Base-by-base conservation (phyloP, 305 asterid species). In the Striga hermonthica region DNA sequence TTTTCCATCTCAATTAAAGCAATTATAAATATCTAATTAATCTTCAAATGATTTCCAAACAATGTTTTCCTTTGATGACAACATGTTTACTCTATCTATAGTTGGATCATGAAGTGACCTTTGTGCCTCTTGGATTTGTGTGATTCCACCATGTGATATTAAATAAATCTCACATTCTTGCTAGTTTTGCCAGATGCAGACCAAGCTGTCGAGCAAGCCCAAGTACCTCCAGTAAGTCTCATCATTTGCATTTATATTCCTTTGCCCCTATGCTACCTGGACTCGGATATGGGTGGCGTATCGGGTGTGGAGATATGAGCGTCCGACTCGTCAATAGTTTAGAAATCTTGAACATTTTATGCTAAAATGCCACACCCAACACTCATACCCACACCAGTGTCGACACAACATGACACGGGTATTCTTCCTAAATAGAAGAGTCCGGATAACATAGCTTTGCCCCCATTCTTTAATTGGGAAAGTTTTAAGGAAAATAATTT, bases 181-280 rank as follows among this genome's bases (percentile, higher is more conserved):
- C 16, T 37, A 54, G 57, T 60, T 76, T 78, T 76, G 68, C 60
- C 69, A 67, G 69, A 67, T 84, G 90, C 91, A 87, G 97, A 80
- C 35, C 70, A 74, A 67, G 73, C 75, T 68, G 80, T 62, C 70
- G 70, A 53, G 72, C 76, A 76, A 74, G 79, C 58, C 64, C 75
- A 71, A 56, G 72, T 57, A 41, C 78, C 82, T 37, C 65, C 67
- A 79, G 97, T 90, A 82, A 47, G 81, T 64, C 56, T 70, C 15
- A 13, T 65, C 65, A 16, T 47, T 22, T 61, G 35, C 7, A 56
- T 71, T 68, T 62, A 15, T 37, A 9, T 72, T 49, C 31, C 31
- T 22, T 22, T 22, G 31, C 31, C 31, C 31, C n/a, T n/a, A n/a
- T n/a, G 55, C 52, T 44, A 52, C 34, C 44, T 31, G n/a, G 57